A percentile compares a stretch with the other conserved stretches of the same genome.
phyloP scores from a whole-genome alignment of 495 filamentous ascomycete species.

The Halenospora varia region DNA sequence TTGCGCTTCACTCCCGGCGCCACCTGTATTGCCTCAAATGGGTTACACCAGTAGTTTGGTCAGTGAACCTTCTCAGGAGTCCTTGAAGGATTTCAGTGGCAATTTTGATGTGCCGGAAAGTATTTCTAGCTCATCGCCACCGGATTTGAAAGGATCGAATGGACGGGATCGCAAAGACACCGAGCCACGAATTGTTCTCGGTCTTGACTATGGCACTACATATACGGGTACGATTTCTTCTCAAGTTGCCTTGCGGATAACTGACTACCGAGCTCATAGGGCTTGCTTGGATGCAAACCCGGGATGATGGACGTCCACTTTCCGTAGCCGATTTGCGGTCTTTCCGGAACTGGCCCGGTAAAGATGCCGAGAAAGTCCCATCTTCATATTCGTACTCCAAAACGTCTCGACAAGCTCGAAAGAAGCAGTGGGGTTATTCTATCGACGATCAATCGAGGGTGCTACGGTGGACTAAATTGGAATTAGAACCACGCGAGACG shows the following conservation, averaged over 20 bases:
- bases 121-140: too few species aligned
- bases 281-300: background rate
- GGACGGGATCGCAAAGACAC: too few species aligned
- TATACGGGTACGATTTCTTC: conserved; percentile 23
- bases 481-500: conserved; percentile 19
- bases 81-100: too few species aligned
- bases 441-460: conserved; percentile 29
- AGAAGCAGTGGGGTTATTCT: conserved; percentile 30
- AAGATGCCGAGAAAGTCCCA: conserved; percentile 25
- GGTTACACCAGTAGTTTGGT: too few species aligned
- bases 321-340: conserved; percentile 23
- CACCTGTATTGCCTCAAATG: too few species aligned
- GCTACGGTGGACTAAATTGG: conserved; percentile 31
- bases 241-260: background rate
- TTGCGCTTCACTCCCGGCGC: too few species aligned
- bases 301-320: background rate
- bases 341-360: conserved; percentile 24
- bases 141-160: too few species aligned
- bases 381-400: conserved; percentile 30
- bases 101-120: too few species aligned
- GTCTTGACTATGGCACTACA: conserved; percentile 36
- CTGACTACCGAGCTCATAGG: background rate
- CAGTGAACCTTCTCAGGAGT: too few species aligned
- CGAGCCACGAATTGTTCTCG: conserved; percentile 26
- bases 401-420: conserved; percentile 10